phyloP scores from a whole-genome alignment of 345 rosid species.

The Theobroma cacao region DNA sequence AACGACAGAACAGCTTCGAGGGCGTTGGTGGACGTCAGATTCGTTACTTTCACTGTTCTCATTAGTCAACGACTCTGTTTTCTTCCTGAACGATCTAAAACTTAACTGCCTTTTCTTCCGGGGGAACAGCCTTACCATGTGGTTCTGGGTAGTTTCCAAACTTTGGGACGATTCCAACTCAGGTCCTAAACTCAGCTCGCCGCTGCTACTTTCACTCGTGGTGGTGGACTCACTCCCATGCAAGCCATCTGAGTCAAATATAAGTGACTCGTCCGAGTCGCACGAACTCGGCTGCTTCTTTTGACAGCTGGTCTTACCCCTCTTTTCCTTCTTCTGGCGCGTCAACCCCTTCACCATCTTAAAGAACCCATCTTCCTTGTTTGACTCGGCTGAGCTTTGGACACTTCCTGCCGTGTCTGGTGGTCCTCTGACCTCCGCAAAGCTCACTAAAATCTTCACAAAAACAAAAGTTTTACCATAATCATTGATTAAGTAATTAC shows the following conservation, averaged over 20 bases:
- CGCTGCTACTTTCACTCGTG: conserved; percentile 27
- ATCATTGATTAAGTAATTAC: no score
- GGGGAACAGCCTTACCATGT: conserved; percentile 42
- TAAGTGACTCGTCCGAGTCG: conserved; percentile 43
- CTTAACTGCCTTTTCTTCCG: conserved; percentile 57
- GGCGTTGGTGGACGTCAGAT: conserved; percentile 43
- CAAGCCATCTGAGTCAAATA: conserved; percentile 38
- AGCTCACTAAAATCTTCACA: conserved; percentile 32
- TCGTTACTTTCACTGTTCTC: conserved; percentile 52
- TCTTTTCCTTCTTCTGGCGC: conserved; percentile 8
- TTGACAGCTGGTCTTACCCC: background rate
- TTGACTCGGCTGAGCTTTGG: conserved; percentile 18
- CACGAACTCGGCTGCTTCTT: background rate
- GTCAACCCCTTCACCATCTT: conserved; percentile 5
- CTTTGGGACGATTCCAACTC: conserved; percentile 15
- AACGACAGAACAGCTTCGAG: background rate
- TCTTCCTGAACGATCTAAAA: conserved; percentile 41
- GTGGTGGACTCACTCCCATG: background rate
- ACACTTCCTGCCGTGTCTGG: conserved; percentile 4
- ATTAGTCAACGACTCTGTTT: conserved; percentile 59
- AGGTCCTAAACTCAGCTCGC: conserved; percentile 35
- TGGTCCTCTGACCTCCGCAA: conserved; percentile 29
- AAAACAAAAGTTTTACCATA: no score
- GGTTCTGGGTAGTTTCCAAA: conserved; percentile 26
- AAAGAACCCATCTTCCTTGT: conserved; percentile 19